Evolutionary conservation across 2,329 filamentous ascomycete species (phyloP).

Genomic region (Arthrobotrys iridis): DNA sequence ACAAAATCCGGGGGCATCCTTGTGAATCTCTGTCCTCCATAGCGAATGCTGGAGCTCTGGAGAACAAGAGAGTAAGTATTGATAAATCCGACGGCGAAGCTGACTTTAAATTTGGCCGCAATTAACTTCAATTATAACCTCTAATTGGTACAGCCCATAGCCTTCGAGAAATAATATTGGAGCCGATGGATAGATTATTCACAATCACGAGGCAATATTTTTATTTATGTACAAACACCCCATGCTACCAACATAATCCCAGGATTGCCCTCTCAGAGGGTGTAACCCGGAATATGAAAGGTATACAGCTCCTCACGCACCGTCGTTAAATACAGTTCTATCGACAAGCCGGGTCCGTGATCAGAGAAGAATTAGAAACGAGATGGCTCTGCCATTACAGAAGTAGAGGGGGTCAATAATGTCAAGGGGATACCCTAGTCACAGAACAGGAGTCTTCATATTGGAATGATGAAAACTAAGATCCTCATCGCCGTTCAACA

Average conservation of each 20-base stretch:
- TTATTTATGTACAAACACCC: constrained; percentile 1
- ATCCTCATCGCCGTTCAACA: not conserved
- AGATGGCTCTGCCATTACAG: not conserved
- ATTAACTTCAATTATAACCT: no score
- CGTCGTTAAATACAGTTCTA: not conserved
- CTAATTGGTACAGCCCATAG: no score
- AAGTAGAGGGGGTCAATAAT: not conserved
- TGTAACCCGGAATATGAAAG: not conserved
- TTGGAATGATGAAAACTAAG: not conserved
- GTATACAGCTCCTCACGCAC: not conserved
- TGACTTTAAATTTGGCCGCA: no score
- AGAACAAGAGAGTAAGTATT: no score
- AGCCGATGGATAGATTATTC: constrained; percentile 8
- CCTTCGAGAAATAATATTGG: not conserved
- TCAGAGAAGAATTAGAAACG: not conserved
- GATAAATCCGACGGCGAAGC: no score
- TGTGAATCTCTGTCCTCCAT: no score
- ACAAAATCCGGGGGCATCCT: no score
- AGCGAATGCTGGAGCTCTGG: no score
- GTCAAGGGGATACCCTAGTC: not conserved
- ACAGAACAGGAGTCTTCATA: not conserved
- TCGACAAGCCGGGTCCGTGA: not conserved
- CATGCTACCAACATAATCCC: not conserved
- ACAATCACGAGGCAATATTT: not conserved
- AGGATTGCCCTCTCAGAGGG: constrained; percentile 5